Evolutionary conservation across 352 stramenopile genomes (phyloP), one percentile per base, ranked within the genome.

Genomic region (Phytophthora brassicae): DNA sequence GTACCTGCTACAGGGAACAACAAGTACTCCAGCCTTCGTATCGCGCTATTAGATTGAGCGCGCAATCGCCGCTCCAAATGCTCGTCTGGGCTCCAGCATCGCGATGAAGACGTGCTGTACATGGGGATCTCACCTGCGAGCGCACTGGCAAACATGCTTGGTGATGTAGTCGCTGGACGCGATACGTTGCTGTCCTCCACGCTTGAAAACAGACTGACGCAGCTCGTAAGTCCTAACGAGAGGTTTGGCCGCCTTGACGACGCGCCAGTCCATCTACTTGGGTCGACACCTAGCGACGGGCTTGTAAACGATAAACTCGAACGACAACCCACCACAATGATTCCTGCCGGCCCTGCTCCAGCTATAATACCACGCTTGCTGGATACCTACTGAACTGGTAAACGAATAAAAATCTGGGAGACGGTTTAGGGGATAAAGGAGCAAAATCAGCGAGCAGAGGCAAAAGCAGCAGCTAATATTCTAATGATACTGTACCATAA

Each of bases 401-500:
- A 17, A 55, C 47, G n/a, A 29, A 44, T 24, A n/a, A 3, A 44
- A 8, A 45, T 55, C 7, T 35, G 47, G 47, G n/a, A 55, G 20
- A 55, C 47, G 1, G 28, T 44, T 13, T 19, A 56, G n/a, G 19
- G 33, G 2, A 47, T 46, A 14, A 45, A 23, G 1, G 48, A 56
- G 6, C 19, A n/a, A 56, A 46, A 53, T 28, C 20, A 47, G 28
- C 22, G 53, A n/a, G 43, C 43, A 20, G 53, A 41, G 11, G 53
- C 20, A n/a, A n/a, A 61, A 29, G 29, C 53, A 22, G 41, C 41
- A 6, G 23, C 53, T 3, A 54, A 61, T 17, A 47, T 61, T 2
- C 52, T 61, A 20, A 17, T 61, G 29, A 16, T 61, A 48, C 53
- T 53, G 24, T 61, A 53, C 52, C 39, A 59, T 12, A 29, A 24